Percentiles rank a stretch among this genome's conserved stretches.
phyloP scores from a whole-genome alignment of 2,329 filamentous ascomycete species.

The Colletotrichum liaoningense region DNA sequence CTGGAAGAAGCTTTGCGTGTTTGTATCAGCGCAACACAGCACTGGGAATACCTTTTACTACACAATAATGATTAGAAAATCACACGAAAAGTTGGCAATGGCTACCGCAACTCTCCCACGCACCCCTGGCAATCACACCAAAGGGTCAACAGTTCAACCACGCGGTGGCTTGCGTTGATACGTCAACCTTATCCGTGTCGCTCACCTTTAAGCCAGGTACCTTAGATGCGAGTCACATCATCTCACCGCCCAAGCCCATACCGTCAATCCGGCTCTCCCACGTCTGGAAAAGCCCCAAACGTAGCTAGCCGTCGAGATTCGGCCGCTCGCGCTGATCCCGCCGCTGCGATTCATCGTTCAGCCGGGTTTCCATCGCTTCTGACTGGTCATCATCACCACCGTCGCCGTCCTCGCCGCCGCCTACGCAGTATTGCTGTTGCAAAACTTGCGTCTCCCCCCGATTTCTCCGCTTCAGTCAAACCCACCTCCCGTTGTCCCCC shows the following conservation, averaged over 20 bases:
- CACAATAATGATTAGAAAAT: background rate
- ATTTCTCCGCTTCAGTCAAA: background rate
- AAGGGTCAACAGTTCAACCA: background rate
- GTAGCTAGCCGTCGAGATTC: background rate
- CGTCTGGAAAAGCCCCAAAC: background rate
- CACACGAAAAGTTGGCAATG: background rate
- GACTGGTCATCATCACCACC: background rate
- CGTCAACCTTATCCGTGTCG: background rate
- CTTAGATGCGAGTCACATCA: background rate
- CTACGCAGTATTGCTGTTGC: background rate
- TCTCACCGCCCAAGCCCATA: conserved; percentile 3
- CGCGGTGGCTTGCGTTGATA: background rate
- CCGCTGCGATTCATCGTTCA: background rate
- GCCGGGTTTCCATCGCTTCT: background rate
- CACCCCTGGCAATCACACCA: background rate
- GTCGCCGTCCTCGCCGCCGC: background rate
- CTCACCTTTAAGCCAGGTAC: background rate
- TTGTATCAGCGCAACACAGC: background rate
- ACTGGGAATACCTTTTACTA: background rate
- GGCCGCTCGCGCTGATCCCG: background rate
- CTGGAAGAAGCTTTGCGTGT: background rate
- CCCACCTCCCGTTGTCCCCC: background rate
- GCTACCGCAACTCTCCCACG: background rate
- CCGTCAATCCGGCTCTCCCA: background rate
- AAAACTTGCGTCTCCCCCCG: too few species aligned